Evolutionary conservation across 2,329 filamentous ascomycete species (phyloP).

Genomic region (Sordariomycetes sp.): DNA sequence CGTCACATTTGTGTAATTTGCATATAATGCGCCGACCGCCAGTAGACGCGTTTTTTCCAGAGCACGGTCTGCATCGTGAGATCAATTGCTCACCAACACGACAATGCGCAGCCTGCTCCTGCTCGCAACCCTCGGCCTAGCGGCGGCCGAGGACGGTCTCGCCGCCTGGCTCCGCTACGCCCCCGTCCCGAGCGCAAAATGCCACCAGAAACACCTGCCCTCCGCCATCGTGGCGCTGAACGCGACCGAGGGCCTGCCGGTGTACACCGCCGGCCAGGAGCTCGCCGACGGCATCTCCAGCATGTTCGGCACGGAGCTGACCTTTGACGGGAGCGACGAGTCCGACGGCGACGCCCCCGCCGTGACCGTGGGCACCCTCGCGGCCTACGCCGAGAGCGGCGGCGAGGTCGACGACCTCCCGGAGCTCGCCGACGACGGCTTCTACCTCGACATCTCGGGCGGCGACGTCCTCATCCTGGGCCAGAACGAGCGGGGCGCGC

Average conservation of each 20-base stretch:
- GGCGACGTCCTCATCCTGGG: conserved; percentile 47
- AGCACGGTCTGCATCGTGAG: not conserved
- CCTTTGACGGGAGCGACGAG: conserved; percentile 11
- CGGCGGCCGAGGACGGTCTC: conserved; percentile 47
- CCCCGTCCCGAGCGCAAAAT: conserved; percentile 23
- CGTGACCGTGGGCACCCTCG: conserved; percentile 13
- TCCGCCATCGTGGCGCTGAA: conserved; percentile 42
- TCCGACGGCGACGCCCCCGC: not conserved
- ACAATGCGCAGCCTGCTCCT: conserved; percentile 18
- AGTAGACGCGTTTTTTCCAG: not conserved
- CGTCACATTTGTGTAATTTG: not conserved
- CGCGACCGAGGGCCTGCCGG: conserved; percentile 38
- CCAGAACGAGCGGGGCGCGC: conserved; percentile 53
- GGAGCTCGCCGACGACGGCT: conserved; percentile 45
- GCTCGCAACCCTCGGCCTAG: conserved; percentile 21
- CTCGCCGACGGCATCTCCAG: conserved; percentile 44
- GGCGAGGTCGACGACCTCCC: conserved; percentile 19
- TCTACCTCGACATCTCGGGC: conserved; percentile 41
- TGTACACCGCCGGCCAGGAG: conserved; percentile 49
- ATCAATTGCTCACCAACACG: not conserved
- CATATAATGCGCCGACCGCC: not conserved
- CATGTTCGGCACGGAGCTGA: conserved; percentile 40
- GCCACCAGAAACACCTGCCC: conserved; percentile 29
- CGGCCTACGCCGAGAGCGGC: conserved; percentile 16
- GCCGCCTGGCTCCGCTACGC: conserved; percentile 57